These are phyloP conservation scores for Rhododendron williamsianum DNA, from an alignment of 148 eudicot species.

Conservation along the genomic window DNA sequence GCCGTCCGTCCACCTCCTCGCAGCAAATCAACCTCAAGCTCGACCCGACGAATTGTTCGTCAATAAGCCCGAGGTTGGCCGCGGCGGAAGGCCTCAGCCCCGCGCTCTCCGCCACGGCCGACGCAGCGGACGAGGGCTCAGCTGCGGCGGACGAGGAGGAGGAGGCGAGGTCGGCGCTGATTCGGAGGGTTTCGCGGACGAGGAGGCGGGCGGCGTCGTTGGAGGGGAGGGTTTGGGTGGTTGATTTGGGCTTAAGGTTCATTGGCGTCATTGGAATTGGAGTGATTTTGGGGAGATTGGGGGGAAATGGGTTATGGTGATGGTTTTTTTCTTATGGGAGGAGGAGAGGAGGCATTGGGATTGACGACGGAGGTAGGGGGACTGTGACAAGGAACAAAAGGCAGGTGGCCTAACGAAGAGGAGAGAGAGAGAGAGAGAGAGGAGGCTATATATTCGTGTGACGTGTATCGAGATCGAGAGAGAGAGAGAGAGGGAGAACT, in stretches of 20 bases:
- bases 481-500: background rate
- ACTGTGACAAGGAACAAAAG: background rate
- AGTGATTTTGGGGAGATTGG: background rate
- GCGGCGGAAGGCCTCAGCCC: constrained; percentile 14
- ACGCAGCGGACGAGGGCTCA: background rate
- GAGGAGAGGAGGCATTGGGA: constrained; percentile 11
- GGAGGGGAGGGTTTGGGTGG: constrained; percentile 41
- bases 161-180: constrained; percentile 63
- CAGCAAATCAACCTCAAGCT: constrained; percentile 71
- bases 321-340: background rate
- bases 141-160: constrained; percentile 10
- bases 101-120: constrained; percentile 17
- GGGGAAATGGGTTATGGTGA: background rate
- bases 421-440: too few species aligned
- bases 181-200: constrained; percentile 79
- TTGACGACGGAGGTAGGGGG: constrained; percentile 1
- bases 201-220: constrained; percentile 63
- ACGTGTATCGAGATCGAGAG: background rate
- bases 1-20: constrained; percentile 84
- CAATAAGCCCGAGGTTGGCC: constrained; percentile 37
- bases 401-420: constrained; percentile 13
- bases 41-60: constrained; percentile 52
- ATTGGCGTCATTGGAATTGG: constrained; percentile 33
- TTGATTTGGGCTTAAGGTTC: constrained; percentile 46
- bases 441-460: too few species aligned